Evolutionary conservation across 2,329 filamentous ascomycete species (phyloP), one percentile per base, ranked within the genome.

Genomic region (Fusarium sarcochroum): DNA sequence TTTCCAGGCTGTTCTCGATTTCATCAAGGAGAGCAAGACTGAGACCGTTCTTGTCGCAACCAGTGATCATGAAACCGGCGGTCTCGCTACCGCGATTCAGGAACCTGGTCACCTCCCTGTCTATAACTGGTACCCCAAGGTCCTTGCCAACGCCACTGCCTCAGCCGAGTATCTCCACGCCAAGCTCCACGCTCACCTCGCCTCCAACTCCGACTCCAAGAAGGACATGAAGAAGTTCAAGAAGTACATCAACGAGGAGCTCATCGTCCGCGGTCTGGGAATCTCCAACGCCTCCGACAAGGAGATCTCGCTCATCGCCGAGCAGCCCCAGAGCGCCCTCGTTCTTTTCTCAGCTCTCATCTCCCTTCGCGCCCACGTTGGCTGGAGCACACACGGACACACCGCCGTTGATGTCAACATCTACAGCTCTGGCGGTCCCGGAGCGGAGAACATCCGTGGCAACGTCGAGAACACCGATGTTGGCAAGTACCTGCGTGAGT

Each of bases 401-500:
- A 92, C 91, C 20, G 96, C 91, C 51, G 94, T 96, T 9, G 96
- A 99, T 77, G 96, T 99, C 48, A 99, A 99, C 79, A 93, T 99
- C 70, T 99, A 98, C 81, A 91, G 92, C 52, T 94, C 92, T 0
- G 85, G 85, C 45, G 90, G 92, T 5, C 85, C 87, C 0, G 85
- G 87, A 37, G 87, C 90, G 1, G 85, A 87, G 42, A 83, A 86
- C 15, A 84, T 97, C 8, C 82, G 88, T 5, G 95, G 95, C 9
- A 98, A 98, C 78, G 90, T 97, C 55, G 96, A 99, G 83, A 99
- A 99, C 77, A 98, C 91, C 1, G 94, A 98, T 25, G 86, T 99
- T 1, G 96, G 96, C 34, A 83, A 87, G 44, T 99, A 98, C 78
- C 80, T 99, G 59, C 84, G 89, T 9, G 82, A 89, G 10, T 99